Base-by-base conservation (phyloP, 139 green algal genomes). In the Edaphochlamys debaryana region DNA sequence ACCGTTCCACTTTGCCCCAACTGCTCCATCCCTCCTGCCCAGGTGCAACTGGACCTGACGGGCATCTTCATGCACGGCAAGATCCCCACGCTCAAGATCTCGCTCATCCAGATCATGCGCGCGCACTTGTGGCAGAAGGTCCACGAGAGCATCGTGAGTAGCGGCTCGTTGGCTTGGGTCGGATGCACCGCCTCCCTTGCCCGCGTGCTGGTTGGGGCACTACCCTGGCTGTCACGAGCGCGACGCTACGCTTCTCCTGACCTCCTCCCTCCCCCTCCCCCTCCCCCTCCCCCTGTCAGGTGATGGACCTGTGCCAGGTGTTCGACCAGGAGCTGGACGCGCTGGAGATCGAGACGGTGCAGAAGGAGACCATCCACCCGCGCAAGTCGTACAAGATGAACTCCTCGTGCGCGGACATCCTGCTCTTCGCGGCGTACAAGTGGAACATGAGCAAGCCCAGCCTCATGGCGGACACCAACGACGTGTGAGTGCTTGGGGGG, bases 371-470 rank as follows among this genome's bases (percentile, higher is more conserved):
- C 54, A 99, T 99, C 87, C 97, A 99, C 90, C 97, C 97, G 54
- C 93, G 97, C 80, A 99, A 99, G 93, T 96, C 87, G 37, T 99
- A 99, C 93, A 99, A 99, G 93, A 99, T 99, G 97, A 99, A 99
- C 92, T 94, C 85, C 42, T 96, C 90, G 0, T 98, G 95, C 90
- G 96, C 97, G 1, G 97, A 99, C 93, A 97, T 99, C 79, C 94
- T 99, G 79, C 95, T 99, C 48, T 99, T 99, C 89, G 96, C 96
- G 27, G 96, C 96, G 30, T 98, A 98, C 93, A 98, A 98, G 90
- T 99, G 97, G 97, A 84, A 85, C 62, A 97, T 99, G 85, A 96
- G 80, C 88, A 99, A 98, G 93, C 97, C 97, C 30, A 93, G 80
- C 40, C 92, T 99, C 4, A 96, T 99, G 93, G 95, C 92, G 9